Percentiles rank a stretch among this genome's conserved stretches.
Evolutionary conservation across 2,329 filamentous ascomycete species (phyloP).

Genomic region (Rutstroemia sp.): DNA sequence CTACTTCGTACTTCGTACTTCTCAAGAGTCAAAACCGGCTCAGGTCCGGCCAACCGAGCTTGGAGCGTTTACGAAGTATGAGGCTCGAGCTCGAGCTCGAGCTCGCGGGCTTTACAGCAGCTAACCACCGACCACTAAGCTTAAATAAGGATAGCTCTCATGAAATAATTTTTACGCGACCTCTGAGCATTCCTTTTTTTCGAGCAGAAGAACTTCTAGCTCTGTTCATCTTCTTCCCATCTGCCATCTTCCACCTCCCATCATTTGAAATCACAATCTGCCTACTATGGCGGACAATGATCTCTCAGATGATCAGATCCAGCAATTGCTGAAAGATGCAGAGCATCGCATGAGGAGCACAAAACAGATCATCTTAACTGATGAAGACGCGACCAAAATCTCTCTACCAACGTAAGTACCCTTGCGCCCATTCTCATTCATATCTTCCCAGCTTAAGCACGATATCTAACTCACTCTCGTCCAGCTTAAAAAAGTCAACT

Average conservation of each 20-base stretch:
- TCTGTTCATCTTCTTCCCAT: not conserved
- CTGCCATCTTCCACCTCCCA: not conserved
- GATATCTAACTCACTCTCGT: not conserved
- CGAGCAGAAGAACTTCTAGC: not conserved
- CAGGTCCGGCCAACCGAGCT: too few species aligned
- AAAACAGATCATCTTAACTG: constrained; percentile 14
- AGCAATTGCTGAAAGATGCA: constrained; percentile 55
- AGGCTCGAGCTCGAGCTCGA: too few species aligned
- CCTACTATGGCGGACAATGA: constrained; percentile 32
- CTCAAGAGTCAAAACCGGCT: too few species aligned
- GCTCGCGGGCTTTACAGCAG: too few species aligned
- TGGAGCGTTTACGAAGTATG: too few species aligned
- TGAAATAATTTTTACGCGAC: constrained; percentile 7
- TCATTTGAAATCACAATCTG: not conserved
- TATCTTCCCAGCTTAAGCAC: not conserved
- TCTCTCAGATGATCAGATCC: constrained; percentile 56
- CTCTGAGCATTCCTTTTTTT: constrained; percentile 1
- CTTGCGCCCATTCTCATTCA: not conserved
- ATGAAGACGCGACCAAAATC: constrained; percentile 6
- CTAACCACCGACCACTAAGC: not conserved
- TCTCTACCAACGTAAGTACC: constrained; percentile 10
- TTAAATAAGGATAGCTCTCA: not conserved
- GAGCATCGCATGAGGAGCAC: constrained; percentile 47
- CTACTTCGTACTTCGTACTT: too few species aligned
- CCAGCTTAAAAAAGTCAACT: constrained; percentile 2